Evolutionary conservation across 2,329 filamentous ascomycete species (phyloP).

Genomic region (Ascochyta rabiei): DNA sequence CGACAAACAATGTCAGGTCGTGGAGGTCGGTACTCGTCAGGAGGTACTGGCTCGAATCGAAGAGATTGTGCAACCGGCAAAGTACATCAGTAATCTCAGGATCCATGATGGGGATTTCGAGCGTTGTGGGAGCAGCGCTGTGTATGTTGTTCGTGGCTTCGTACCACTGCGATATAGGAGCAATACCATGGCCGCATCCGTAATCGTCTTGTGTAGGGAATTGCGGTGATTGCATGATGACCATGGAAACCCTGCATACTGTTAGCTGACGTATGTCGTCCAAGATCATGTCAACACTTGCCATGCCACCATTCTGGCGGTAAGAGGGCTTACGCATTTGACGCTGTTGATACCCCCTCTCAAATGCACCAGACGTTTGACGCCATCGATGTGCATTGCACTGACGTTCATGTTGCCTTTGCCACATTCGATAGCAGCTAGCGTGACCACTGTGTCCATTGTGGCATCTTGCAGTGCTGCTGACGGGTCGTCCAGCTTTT

Average conservation of each 20-base stretch:
- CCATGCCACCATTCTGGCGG: constrained; percentile 63
- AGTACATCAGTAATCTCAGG: constrained; percentile 47
- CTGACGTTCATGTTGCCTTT: constrained; percentile 57
- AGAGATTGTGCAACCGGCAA: constrained; percentile 53
- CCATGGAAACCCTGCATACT: constrained; percentile 60
- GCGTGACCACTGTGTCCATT: constrained; percentile 62
- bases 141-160: constrained; percentile 26
- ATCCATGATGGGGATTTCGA: constrained; percentile 41
- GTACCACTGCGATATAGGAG: constrained; percentile 58
- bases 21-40: constrained; percentile 56
- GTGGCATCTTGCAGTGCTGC: constrained; percentile 61
- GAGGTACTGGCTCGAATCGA: constrained; percentile 38
- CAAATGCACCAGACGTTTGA: constrained; percentile 56
- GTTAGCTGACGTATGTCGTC: constrained; percentile 5
- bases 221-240: constrained; percentile 60
- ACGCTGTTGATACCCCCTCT: constrained; percentile 59
- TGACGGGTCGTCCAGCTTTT: constrained; percentile 55
- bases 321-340: constrained; percentile 58
- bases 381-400: constrained; percentile 58
- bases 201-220: constrained; percentile 59
- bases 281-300: constrained; percentile 35
- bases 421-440: constrained; percentile 65
- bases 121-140: constrained; percentile 15
- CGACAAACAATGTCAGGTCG: constrained; percentile 61
- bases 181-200: constrained; percentile 57